phyloP scores from a whole-genome alignment of 208 protist species.

The Angomonas deanei region DNA sequence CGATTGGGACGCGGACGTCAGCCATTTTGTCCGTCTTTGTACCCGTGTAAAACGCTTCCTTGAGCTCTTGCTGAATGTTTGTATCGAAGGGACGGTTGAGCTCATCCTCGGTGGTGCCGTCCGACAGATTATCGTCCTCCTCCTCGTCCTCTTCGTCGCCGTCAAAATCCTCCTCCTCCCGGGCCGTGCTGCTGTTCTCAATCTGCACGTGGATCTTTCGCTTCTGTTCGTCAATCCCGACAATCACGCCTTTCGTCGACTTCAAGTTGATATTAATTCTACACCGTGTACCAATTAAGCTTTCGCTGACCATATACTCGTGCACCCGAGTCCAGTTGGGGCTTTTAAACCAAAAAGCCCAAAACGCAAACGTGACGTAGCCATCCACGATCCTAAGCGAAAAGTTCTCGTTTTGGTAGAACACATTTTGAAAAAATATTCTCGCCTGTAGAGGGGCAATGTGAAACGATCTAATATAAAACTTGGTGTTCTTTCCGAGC shows the following conservation, averaged over 20 bases:
- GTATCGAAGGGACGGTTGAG: slow-evolving; percentile 17
- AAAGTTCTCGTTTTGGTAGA: slow-evolving; percentile 72
- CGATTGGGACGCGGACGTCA: neutral
- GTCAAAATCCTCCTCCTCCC: slow-evolving; percentile 15
- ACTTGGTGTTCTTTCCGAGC: slow-evolving; percentile 45
- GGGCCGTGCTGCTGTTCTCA: slow-evolving; percentile 17
- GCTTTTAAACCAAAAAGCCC: slow-evolving; percentile 52
- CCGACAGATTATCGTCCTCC: neutral
- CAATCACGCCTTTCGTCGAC: slow-evolving; percentile 63
- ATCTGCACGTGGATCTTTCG: slow-evolving; percentile 63
- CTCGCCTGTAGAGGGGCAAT: slow-evolving; percentile 57
- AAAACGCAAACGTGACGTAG: slow-evolving; percentile 75
- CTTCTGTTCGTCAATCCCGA: slow-evolving; percentile 44
- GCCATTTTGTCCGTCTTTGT: neutral
- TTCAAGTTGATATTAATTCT: slow-evolving; percentile 43
- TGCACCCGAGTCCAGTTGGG: slow-evolving; percentile 53
- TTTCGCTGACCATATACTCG: slow-evolving; percentile 69
- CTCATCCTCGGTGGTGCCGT: neutral
- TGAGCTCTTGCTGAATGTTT: slow-evolving; percentile 5
- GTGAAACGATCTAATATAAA: slow-evolving; percentile 48
- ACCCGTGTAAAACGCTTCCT: neutral
- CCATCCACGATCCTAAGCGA: slow-evolving; percentile 82
- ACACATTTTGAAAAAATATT: slow-evolving; percentile 70
- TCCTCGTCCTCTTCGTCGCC: slow-evolving; percentile 8
- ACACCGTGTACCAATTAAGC: slow-evolving; percentile 65